These are phyloP conservation scores for Sicyos edulis DNA, from an alignment of 306 rosid genomes.

Conservation along the genomic window DNA sequence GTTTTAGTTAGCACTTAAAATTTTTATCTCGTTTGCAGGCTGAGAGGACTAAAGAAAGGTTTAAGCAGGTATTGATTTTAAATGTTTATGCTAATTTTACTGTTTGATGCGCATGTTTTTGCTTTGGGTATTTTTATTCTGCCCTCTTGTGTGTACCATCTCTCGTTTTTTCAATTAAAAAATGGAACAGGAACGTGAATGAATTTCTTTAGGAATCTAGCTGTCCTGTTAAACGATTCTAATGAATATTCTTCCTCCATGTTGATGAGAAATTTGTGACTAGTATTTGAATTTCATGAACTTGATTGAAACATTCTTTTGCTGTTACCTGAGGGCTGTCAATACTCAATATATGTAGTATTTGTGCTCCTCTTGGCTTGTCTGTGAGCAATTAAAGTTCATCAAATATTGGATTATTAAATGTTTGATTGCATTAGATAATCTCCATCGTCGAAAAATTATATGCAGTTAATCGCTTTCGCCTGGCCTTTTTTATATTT, in stretches of 20 bases:
- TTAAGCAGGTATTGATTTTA: constrained; percentile 56
- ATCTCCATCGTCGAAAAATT: not conserved
- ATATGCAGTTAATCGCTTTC: not conserved
- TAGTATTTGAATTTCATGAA: not conserved
- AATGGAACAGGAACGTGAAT: not conserved
- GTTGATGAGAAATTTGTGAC: not conserved
- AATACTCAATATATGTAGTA: not conserved
- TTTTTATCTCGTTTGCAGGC: constrained; percentile 40
- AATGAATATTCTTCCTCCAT: not conserved
- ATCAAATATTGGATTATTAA: not conserved
- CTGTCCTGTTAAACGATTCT: not conserved
- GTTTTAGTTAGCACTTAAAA: not conserved
- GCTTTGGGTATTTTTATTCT: constrained; percentile 16
- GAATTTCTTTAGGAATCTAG: not conserved
- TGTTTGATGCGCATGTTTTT: constrained; percentile 6
- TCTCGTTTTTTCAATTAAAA: not conserved
- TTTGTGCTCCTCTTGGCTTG: not conserved
- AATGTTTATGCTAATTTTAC: constrained; percentile 15
- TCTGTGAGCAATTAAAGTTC: not conserved
- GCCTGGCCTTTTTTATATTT: not conserved
- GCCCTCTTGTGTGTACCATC: constrained; percentile 16
- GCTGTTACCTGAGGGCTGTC: not conserved
- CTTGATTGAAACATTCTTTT: not conserved
- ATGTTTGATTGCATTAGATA: not conserved
- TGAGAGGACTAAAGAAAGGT: constrained; percentile 58